A percentile compares a stretch with the other conserved stretches of the same genome.
phyloP scores from a whole-genome alignment of 2,329 filamentous ascomycete genomes.

The Metarhizium anisopliae region DNA sequence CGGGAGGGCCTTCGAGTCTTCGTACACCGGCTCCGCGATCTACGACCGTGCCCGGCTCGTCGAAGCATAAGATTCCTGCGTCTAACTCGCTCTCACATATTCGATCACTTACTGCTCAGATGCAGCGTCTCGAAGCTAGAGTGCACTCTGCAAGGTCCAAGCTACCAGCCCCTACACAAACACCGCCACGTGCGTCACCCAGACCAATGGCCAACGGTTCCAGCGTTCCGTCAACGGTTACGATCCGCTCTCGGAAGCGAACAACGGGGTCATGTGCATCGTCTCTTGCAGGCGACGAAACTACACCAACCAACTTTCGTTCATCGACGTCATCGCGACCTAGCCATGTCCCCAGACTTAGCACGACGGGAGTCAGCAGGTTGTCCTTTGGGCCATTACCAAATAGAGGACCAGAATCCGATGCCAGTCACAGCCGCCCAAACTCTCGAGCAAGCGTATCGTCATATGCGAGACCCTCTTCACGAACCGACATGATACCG shows the following conservation, averaged over 20 bases:
- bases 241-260: constrained; percentile 62
- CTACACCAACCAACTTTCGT: constrained; percentile 34
- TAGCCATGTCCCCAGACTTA: constrained; percentile 49
- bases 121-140: constrained; percentile 90
- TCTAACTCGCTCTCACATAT: constrained; percentile 82
- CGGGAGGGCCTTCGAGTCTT: constrained; percentile 36
- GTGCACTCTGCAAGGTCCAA: constrained; percentile 89
- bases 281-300: constrained; percentile 40
- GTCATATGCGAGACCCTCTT: constrained; percentile 44
- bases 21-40: constrained; percentile 37
- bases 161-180: constrained; percentile 70
- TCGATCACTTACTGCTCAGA: constrained; percentile 86
- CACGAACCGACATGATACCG: constrained; percentile 43
- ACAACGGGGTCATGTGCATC: constrained; percentile 48
- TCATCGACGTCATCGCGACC: constrained; percentile 27
- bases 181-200: constrained; percentile 75
- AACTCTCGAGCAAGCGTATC: constrained; percentile 62
- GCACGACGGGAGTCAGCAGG: constrained; percentile 52
- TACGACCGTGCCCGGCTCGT: constrained; percentile 44
- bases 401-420: constrained; percentile 40
- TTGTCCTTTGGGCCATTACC: constrained; percentile 56
- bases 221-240: constrained; percentile 42
- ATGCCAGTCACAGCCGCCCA: constrained; percentile 50
- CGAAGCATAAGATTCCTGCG: constrained; percentile 41
- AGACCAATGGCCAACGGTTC: constrained; percentile 27